Evolutionary conservation across 1,284 basidiomycete species (phyloP).

Genomic region (Thecaphora frezii): DNA sequence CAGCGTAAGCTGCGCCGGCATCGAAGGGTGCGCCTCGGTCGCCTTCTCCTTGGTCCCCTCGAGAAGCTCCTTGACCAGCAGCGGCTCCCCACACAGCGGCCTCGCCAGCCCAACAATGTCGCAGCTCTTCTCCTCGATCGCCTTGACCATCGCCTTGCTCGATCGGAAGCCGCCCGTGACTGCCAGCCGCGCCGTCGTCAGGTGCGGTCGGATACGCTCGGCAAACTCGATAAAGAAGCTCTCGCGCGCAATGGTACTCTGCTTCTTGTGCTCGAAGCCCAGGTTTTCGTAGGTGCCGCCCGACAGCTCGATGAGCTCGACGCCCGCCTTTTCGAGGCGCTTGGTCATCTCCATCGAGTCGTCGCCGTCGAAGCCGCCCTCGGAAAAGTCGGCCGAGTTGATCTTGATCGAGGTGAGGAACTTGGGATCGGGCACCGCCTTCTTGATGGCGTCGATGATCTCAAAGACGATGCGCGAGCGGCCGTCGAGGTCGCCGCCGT

Average conservation of each 20-base stretch:
- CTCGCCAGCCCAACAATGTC: constrained; percentile 38
- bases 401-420: constrained; percentile 81
- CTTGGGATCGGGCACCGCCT: constrained; percentile 63
- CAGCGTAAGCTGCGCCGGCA: constrained; percentile 26
- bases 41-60: constrained; percentile 24
- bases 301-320: constrained; percentile 83
- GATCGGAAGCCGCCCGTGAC: constrained; percentile 79
- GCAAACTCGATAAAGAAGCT: constrained; percentile 61
- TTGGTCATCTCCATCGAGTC: constrained; percentile 69
- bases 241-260: constrained; percentile 61
- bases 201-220: constrained; percentile 50
- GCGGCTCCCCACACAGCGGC: constrained; percentile 28
- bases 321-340: constrained; percentile 38
- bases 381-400: constrained; percentile 81
- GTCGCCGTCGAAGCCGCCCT: constrained; percentile 62
- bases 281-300: constrained; percentile 83
- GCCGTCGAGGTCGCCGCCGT: constrained; percentile 61
- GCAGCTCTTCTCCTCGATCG: constrained; percentile 51
- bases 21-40: constrained; percentile 14
- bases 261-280: constrained; percentile 62
- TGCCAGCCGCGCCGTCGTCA: constrained; percentile 64
- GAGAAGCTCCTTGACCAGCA: constrained; percentile 34
- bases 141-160: constrained; percentile 66
- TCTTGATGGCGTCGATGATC: constrained; percentile 69
- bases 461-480: constrained; percentile 67